A percentile compares a stretch with the other conserved stretches of the same genome.
Evolutionary conservation across 192 early-diverging fungal species (phyloP).

Genomic region (Obelidium mucronatum): DNA sequence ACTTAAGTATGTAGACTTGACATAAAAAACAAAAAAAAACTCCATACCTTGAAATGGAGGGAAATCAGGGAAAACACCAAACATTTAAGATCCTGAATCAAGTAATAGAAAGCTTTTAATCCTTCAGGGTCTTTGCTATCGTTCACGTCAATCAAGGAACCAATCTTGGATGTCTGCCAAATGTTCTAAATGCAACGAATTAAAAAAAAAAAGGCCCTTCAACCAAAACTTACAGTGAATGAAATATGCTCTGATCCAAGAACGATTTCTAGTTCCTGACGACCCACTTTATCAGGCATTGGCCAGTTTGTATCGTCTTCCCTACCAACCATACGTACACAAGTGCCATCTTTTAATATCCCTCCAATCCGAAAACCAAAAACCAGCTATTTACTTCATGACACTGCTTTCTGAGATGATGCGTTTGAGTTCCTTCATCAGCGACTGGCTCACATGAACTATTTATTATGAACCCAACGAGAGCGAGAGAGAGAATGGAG

Average conservation of each 20-base stretch:
- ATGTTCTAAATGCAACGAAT: constrained; percentile 1
- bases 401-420: constrained; percentile 91
- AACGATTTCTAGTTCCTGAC: constrained; percentile 95
- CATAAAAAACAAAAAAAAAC: not conserved
- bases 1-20: too few species aligned
- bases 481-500: too few species aligned
- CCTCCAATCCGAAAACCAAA: not conserved
- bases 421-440: constrained; percentile 87
- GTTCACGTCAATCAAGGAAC: constrained; percentile 89
- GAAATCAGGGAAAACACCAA: constrained; percentile 94
- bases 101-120: constrained; percentile 92
- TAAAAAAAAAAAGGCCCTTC: not conserved
- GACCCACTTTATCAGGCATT: constrained; percentile 84
- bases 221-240: constrained; percentile 70
- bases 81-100: constrained; percentile 98
- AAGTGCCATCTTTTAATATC: too few species aligned
- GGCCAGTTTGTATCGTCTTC: constrained; percentile 96
- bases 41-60: constrained; percentile 94
- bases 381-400: constrained; percentile 68
- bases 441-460: constrained; percentile 79
- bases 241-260: constrained; percentile 89
- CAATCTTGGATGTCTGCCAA: constrained; percentile 84
- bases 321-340: constrained; percentile 47
- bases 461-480: not conserved
- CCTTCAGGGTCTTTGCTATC: constrained; percentile 93